These are phyloP conservation scores for Avena insularis DNA, from an alignment of 176 grass and related monocot species.

Conservation along the genomic window DNA sequence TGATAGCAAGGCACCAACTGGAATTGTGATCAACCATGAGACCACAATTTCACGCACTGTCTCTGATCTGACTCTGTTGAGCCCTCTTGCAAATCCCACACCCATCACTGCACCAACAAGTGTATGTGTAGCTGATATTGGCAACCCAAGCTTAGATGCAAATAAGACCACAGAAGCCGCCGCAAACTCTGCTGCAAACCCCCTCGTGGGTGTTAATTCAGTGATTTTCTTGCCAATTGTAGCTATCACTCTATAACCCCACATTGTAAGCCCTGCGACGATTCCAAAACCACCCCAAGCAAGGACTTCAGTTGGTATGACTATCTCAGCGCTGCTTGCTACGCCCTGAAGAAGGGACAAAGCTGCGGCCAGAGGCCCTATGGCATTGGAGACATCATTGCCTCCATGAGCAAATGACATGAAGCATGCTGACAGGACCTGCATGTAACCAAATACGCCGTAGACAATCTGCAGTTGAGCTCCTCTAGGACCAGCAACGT, in stretches of 20 bases:
- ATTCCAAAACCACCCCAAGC: conserved; percentile 98
- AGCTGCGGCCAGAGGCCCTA: conserved; percentile 84
- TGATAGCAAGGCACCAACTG: conserved; percentile 73
- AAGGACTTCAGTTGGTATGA: conserved; percentile 88
- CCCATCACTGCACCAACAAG: conserved; percentile 99
- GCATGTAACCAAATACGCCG: conserved; percentile 93
- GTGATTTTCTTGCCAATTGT: conserved; percentile 99
- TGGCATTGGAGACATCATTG: conserved; percentile 97
- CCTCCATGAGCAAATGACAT: conserved; percentile 98
- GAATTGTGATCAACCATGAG: conserved; percentile 92
- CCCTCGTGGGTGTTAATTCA: conserved; percentile 89
- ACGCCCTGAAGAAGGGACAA: conserved; percentile 84
- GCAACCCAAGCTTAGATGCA: conserved; percentile 91
- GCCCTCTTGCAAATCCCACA: conserved; percentile 92
- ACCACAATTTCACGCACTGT: conserved; percentile 83
- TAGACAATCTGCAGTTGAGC: conserved; percentile 97
- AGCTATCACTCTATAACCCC: conserved; percentile 94
- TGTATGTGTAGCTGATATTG: conserved; percentile 91
- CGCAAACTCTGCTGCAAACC: conserved; percentile 91
- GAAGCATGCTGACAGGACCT: conserved; percentile 96
- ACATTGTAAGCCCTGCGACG: conserved; percentile 89
- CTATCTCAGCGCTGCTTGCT: conserved; percentile 71
- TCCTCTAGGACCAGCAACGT: conserved; percentile 77
- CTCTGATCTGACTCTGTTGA: conserved; percentile 84
- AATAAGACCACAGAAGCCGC: conserved; percentile 93